Conservation (phyloP, 768 basidiomycete genomes). For the Russula abietina region DNA sequence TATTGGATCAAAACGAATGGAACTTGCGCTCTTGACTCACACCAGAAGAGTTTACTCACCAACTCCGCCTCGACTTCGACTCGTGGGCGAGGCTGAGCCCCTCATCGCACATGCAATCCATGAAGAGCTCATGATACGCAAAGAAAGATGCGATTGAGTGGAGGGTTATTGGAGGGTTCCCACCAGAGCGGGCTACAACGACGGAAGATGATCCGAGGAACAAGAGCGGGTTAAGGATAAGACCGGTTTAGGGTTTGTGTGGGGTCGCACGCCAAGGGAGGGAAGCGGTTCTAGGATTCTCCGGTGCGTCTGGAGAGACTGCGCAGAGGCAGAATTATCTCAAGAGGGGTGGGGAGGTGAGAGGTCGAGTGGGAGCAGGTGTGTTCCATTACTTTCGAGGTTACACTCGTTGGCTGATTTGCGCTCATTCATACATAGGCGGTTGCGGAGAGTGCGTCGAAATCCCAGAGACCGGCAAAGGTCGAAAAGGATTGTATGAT, state of each 20-base stretch:
- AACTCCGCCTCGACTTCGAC: slow-evolving; percentile 77
- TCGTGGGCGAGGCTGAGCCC: slow-evolving; percentile 81
- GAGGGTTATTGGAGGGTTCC: slow-evolving; percentile 71
- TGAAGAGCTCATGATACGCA: slow-evolving; percentile 92
- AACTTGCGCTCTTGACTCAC: slow-evolving; percentile 91
- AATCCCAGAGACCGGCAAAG: slow-evolving; percentile 46
- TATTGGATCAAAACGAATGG: slow-evolving; percentile 96
- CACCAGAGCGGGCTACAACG: slow-evolving; percentile 31
- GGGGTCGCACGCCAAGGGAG: slow-evolving; percentile 68
- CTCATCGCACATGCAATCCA: slow-evolving; percentile 90
- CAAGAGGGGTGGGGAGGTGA: slow-evolving; percentile 84
- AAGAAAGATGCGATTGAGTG: slow-evolving; percentile 92
- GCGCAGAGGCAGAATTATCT: slow-evolving; percentile 81
- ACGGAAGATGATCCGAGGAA: slow-evolving; percentile 38
- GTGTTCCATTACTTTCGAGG: slow-evolving; percentile 26
- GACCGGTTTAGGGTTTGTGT: slow-evolving; percentile 71
- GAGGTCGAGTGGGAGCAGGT: slow-evolving; percentile 84
- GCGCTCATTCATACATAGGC: slow-evolving; percentile 34
- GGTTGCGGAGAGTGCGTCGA: slow-evolving; percentile 57
- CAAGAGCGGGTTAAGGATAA: slow-evolving; percentile 63
- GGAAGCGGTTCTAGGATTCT: slow-evolving; percentile 76
- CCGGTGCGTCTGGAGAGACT: slow-evolving; percentile 91
- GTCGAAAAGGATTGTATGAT: slow-evolving; percentile 27
- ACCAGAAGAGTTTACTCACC: slow-evolving; percentile 75
- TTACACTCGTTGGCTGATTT: slow-evolving; percentile 1